Evolutionary conservation across 371 early-diverging fungal genomes (phyloP).

Genomic region (Mucor saturninus): DNA sequence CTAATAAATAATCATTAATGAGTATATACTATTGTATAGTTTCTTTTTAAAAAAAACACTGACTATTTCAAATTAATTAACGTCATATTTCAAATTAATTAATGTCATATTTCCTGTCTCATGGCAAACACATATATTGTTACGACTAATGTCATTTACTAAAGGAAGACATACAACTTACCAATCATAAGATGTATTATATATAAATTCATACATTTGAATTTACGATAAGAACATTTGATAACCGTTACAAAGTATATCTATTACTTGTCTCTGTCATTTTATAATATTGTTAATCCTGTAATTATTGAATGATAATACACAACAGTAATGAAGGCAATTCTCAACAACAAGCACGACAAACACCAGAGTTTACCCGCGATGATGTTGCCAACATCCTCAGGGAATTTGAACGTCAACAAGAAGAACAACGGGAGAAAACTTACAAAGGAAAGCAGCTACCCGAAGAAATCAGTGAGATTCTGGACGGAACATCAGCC

Average conservation of each 20-base stretch:
- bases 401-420: no score
- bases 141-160: slow-evolving; percentile 19
- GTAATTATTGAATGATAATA: slow-evolving; percentile 22
- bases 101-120: slow-evolving; percentile 19
- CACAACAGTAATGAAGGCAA: no score
- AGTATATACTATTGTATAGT: slow-evolving; percentile 22
- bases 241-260: slow-evolving; percentile 10
- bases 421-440: no score
- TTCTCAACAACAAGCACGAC: no score
- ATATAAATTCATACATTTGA: slow-evolving; percentile 21
- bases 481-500: no score
- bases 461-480: no score
- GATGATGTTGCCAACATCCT: no score
- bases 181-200: slow-evolving; percentile 22
- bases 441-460: no score
- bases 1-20: slow-evolving; percentile 13
- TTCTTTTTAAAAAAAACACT: slow-evolving; percentile 21
- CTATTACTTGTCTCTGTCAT: slow-evolving; percentile 10
- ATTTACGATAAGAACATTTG: slow-evolving; percentile 14
- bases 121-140: slow-evolving; percentile 22
- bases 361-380: no score
- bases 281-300: slow-evolving; percentile 18
- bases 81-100: no score
- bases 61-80: slow-evolving; percentile 19
- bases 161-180: slow-evolving; percentile 29